Evolutionary conservation across 2,329 filamentous ascomycete species (phyloP), one percentile per base, ranked within the genome.

Genomic region (Microdochium nivale): DNA sequence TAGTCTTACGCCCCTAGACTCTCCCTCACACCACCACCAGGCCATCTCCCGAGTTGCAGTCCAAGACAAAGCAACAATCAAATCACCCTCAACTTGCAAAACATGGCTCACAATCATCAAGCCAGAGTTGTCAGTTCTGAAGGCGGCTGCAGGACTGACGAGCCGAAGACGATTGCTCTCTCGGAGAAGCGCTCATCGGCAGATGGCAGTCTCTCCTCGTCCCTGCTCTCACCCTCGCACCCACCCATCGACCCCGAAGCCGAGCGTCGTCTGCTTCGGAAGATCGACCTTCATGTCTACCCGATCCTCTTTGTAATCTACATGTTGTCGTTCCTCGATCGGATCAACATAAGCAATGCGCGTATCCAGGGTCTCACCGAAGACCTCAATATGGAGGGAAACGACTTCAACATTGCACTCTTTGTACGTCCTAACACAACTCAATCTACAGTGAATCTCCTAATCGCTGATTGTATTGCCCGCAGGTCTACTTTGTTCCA

Each of bases 301-400:
- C 71, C 72, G 1, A 62, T 69, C 27, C 62, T 74, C 21, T 71
- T 70, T 49, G 43, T 73, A 49, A 62, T 73, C 47, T 72, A 71
- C 56, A 62, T 68, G 53, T 64, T 73, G 61, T 69, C 69, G 8
- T 73, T 72, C 52, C 59, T 74, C 21, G 71, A 74, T 47, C 67
- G 72, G 32, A 70, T 67, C 66, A 74, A 75, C 55, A 74, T 76
- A 51, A 70, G 70, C 62, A 76, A 78, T 61, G 72, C 73, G 9
- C 62, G 66, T 48, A 73, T 76, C 51, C 65, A 72, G 55, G 68
- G 73, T 37, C 62, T 78, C 54, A 59, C 64, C 0, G 58, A 64
- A 25, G 73, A 76, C 14, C 63, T 77, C 1, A 58, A 69, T 9
- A 63, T 77, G 23, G 58, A 62, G 1, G 70, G 68, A 4, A 69